Evolutionary conservation across 2,329 filamentous ascomycete genomes (phyloP), one percentile per base, ranked within the genome.

Genomic region (Emmonsiellopsis sp.): DNA sequence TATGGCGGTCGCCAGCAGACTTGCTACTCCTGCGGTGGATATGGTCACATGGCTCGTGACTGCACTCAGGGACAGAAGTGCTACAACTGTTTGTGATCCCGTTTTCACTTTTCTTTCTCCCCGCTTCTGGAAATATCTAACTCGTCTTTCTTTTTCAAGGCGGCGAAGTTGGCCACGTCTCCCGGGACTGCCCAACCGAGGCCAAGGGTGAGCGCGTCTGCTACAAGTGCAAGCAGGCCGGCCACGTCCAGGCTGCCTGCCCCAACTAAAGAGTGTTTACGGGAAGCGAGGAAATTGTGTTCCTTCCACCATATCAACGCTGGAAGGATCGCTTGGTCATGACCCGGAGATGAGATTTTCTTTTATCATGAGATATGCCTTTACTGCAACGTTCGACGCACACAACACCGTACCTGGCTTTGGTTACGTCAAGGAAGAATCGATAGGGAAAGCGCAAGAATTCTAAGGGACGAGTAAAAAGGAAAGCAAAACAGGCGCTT

Each of bases 1-100:
- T 77, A 74, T 59, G 45, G 45, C 9, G 74, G 77, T 56, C 71
- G 74, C 57, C 79, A 83, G 66, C 89, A 92, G 79, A 96, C 90
- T 64, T 97, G 93, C 85, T 98, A 96, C 81, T 95, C 90, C 44
- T 97, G 93, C 77, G 93, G 93, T 64, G 93, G 93, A 61, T 91
- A 89, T 70, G 92, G 92, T 67, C 93, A 98, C 79, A 92, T 95
- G 87, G 91, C 88, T 69, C 87, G 91, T 80, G 93, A 97, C 76
- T 98, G 93, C 77, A 94, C 92, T 65, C 94, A 97, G 74, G 93
- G 93, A 67, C 92, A 94, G 80, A 97, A 97, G 81, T 98, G 93
- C 86, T 98, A 97, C 85, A 96, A 96, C 84, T 97, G 93, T 84
- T 69, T 68, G 79, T 32, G 14, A 33, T n/a, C 39, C 36, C 42